Base-by-base conservation (phyloP, 805 yeast genomes). In the Wickerhamiella kurtzmanii region DNA sequence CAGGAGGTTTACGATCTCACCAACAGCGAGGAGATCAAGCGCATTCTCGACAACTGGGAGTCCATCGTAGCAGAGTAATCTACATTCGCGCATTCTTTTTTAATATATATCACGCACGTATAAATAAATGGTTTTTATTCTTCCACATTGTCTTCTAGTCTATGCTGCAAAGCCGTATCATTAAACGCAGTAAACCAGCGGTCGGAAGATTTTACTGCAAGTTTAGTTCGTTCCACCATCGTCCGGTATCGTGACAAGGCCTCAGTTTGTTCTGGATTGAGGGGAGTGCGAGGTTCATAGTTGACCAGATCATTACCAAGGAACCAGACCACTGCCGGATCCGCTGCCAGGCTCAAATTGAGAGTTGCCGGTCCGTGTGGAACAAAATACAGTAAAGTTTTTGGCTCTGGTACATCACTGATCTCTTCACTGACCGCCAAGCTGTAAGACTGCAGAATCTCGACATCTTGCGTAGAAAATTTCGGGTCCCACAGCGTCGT, bases 11-110 rank as follows among this genome's bases (percentile, higher is more conserved):
- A 89, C 65, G 76, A 80, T 49, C 76, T 92, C 66, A 92, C 99
- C 44, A 80, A 82, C 39, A 83, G 95, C 44, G 94, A 85, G 46
- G 86, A 84, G 75, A 83, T 94, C 64, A 86, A 86, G 73, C 72
- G 75, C 44, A 83, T 92, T 58, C 70, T 92, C 55, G 96, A 92
- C 54, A 86, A 87, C 75, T 92, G 99, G 99, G 96, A 86, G 22
- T 61, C 71, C 75, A 56, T 89, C 82, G 17, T 17, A 4, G 20
- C 21, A 15, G n/a, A 38, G n/a, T 17, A 38, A 17, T 16, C 5
- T 38, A 17, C n/a, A 9, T 35, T 15, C 18, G 8, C 8, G 6
- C 18, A 15, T 35, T 35, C n/a, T 35, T 6, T n/a, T 13, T 18
- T 13, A 5, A 15, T 16, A 38, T 11, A 16, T 37, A 11, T 11